Percentiles rank a stretch among this genome's conserved stretches.
Conservation (phyloP, 768 basidiomycete species). For the Leccinum longicurvipes region DNA sequence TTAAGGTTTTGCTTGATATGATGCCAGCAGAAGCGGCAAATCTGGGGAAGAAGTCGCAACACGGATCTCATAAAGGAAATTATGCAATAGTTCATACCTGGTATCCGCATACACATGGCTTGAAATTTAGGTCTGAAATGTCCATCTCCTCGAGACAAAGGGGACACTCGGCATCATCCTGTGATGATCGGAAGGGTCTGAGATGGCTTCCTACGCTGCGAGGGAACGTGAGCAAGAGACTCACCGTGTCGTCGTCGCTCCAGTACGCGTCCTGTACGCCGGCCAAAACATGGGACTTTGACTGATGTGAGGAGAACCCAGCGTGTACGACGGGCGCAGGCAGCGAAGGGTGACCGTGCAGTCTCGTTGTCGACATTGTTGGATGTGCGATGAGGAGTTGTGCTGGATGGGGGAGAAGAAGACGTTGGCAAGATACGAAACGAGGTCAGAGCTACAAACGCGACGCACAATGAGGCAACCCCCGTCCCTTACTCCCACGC, state of each 20-base stretch:
- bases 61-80: constrained; percentile 13
- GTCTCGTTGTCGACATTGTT: constrained; percentile 51
- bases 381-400: constrained; percentile 2
- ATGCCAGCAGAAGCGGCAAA: constrained; percentile 99
- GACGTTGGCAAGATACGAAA: constrained; percentile 10
- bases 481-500: constrained; percentile 21
- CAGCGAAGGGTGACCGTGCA: constrained; percentile 59
- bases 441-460: constrained; percentile 26
- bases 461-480: constrained; percentile 26
- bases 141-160: constrained; percentile 99
- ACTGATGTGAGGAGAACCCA: constrained; percentile 67
- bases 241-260: constrained; percentile 87
- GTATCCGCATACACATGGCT: constrained; percentile 98
- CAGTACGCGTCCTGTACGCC: constrained; percentile 96
- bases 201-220: constrained; percentile 12
- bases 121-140: constrained; percentile 97
- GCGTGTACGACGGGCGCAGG: constrained; percentile 75
- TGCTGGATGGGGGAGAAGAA: constrained; percentile 18
- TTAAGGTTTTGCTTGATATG: constrained; percentile 97
- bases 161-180: constrained; percentile 98
- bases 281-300: constrained; percentile 82
- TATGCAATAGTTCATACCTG: constrained; percentile 54
- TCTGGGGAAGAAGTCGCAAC: constrained; percentile 46
- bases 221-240: constrained; percentile 21
- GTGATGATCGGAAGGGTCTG: constrained; percentile 18